phyloP scores from a whole-genome alignment of 2,329 filamentous ascomycete species.

The Zopfia rhizophila region DNA sequence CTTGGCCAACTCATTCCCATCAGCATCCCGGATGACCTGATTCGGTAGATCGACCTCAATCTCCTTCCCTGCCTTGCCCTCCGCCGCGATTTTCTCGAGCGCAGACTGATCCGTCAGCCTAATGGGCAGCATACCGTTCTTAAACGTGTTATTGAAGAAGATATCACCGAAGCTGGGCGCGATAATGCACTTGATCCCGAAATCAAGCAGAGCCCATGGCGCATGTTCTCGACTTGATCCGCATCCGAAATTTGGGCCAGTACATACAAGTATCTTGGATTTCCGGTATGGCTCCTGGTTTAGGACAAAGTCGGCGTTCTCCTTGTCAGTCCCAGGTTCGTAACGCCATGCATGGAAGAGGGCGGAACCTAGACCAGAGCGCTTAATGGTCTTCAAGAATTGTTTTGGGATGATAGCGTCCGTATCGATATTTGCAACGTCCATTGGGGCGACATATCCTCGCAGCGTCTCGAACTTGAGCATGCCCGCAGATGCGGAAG shows the following conservation, averaged over 20 bases:
- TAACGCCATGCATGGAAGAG: conserved; percentile 89
- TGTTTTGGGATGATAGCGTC: conserved; percentile 99
- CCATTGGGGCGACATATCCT: conserved; percentile 87
- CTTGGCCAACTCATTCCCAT: conserved; percentile 76
- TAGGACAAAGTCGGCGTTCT: conserved; percentile 85
- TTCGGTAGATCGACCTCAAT: conserved; percentile 89
- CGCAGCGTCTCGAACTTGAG: conserved; percentile 85
- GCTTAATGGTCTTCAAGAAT: conserved; percentile 99
- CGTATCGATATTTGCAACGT: conserved; percentile 94
- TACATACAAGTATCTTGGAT: conserved; percentile 90
- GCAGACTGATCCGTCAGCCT: conserved; percentile 73
- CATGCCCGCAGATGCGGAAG: conserved; percentile 69
- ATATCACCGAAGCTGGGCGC: conserved; percentile 91
- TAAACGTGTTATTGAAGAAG: conserved; percentile 99
- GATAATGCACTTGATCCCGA: conserved; percentile 93
- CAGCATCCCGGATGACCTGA: conserved; percentile 81
- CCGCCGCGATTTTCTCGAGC: conserved; percentile 76
- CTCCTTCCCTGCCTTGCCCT: conserved; percentile 82
- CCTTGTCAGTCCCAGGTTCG: conserved; percentile 69
- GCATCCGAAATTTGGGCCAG: conserved; percentile 94
- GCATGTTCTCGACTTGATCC: conserved; percentile 94
- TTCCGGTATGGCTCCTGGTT: conserved; percentile 88
- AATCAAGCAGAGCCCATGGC: conserved; percentile 95
- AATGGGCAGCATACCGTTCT: conserved; percentile 98
- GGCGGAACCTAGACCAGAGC: conserved; percentile 87